Base-by-base conservation (phyloP, 2,329 filamentous ascomycete species). In the Erysiphe pulchra region DNA sequence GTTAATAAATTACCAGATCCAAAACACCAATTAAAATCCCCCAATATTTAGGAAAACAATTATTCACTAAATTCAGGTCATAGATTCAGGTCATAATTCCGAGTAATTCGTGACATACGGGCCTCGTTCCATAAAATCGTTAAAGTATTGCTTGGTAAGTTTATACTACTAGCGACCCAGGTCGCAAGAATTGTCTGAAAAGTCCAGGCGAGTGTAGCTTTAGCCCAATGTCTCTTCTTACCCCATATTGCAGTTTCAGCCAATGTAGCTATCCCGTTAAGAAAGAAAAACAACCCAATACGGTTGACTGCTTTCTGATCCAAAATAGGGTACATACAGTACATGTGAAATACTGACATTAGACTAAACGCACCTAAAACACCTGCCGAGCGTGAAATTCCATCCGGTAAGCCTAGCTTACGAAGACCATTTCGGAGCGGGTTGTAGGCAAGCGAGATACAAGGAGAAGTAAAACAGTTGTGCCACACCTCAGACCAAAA, bases 401-500 rank as follows among this genome's bases (percentile, higher is more conserved):
- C 34, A 4, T 55, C 46, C 6, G 61, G 59, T 1, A 61, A 47
- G 1, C 60, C 56, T 20, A 55, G 51, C 42, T 51, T 54, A 0
- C 55, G 55, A 16, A 63, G 55, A 1, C 51, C 46, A 17, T 53
- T 51, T n/a, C 60, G 53, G 18, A 62, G 49, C 4, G 62, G 62
- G 1, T 48, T 49, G 45, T 63, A 63, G 8, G 58, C 60, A n/a
- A 64, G 54, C 7, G 56, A 59, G 6, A 56, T 56, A 40, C 61
- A 63, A 0, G 62, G 61, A 30, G 60, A 56, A 8, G 61, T 56
- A 48, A 63, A 64, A 0, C 56, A 59, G 45, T 62, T 63, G 44
- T 64, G 62, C 62, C 62, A 64, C 16, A 59, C 63, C 49, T 62
- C 60, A 13, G 57, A 57, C 62, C 62, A 64, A 46, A 62, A 62